Conservation (phyloP, 2,329 filamentous ascomycete genomes). For the Keithomyces neogunnii region DNA sequence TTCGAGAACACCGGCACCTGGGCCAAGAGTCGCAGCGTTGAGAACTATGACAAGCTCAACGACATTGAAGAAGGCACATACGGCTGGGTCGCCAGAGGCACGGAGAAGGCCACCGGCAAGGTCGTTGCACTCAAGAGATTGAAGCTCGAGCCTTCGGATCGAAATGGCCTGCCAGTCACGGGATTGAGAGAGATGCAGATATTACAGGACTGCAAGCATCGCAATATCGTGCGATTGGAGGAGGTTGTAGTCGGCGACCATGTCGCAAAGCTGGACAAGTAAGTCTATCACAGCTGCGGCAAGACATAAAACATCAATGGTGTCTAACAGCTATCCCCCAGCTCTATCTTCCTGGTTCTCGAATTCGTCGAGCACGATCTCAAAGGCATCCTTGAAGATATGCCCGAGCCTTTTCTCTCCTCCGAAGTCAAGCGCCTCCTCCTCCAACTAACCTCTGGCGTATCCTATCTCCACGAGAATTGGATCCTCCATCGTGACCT, state of each 20-base stretch:
- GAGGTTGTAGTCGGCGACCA: conserved; percentile 77
- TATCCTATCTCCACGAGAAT: conserved; percentile 77
- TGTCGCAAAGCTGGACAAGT: conserved; percentile 45
- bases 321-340: conserved; percentile 22
- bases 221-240: conserved; percentile 71
- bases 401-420: conserved; percentile 86
- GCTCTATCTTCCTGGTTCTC: conserved; percentile 81
- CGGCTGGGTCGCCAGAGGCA: conserved; percentile 83
- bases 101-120: conserved; percentile 61
- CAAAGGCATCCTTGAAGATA: conserved; percentile 84
- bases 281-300: conserved; percentile 9
- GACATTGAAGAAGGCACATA: conserved; percentile 97
- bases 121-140: conserved; percentile 90
- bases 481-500: conserved; percentile 92
- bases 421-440: conserved; percentile 90
- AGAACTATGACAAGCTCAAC: conserved; percentile 87
- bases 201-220: conserved; percentile 68
- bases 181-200: conserved; percentile 92
- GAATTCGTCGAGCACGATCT: conserved; percentile 97
- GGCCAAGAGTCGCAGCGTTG: conserved; percentile 65
- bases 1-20: conserved; percentile 58
- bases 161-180: conserved; percentile 75
- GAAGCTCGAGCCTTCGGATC: conserved; percentile 75
- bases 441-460: conserved; percentile 69
- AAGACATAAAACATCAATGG: neutral